Percentiles rank a stretch among this genome's conserved stretches.
Evolutionary conservation across 345 rosid species (phyloP).

Genomic region (Arabidopsis arenosa): DNA sequence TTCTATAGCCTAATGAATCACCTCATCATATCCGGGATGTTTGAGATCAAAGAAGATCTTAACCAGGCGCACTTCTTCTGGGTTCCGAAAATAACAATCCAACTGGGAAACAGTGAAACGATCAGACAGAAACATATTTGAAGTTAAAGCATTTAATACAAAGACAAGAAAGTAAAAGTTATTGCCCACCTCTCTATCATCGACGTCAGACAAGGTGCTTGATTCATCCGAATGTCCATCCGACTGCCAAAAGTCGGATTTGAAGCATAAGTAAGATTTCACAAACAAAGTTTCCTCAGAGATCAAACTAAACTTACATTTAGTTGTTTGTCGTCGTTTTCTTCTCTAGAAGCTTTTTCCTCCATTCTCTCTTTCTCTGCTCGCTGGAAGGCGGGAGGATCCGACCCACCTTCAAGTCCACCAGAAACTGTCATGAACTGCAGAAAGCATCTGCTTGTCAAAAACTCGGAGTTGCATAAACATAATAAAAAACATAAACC

Average conservation of each 20-base stretch:
- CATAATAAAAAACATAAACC: too few species aligned
- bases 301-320: constrained; percentile 18
- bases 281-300: background rate
- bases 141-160: constrained; percentile 6
- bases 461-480: background rate
- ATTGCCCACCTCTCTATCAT: constrained; percentile 75
- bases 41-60: constrained; percentile 32
- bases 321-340: constrained; percentile 19
- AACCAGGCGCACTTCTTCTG: constrained; percentile 40
- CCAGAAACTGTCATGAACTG: too few species aligned
- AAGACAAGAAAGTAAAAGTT: background rate
- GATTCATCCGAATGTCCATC: constrained; percentile 54
- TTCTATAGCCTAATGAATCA: constrained; percentile 51
- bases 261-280: background rate
- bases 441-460: background rate
- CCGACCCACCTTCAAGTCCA: too few species aligned
- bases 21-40: constrained; percentile 36
- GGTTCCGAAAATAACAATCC: constrained; percentile 63
- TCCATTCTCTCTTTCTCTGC: background rate
- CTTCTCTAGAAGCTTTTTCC: background rate
- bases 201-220: constrained; percentile 59
- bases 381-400: too few species aligned
- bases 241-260: too few species aligned
- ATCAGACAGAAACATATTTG: background rate
- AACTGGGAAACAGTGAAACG: constrained; percentile 52